Conservation (phyloP, 306 rosid genomes). For the Leucaena leucocephala region DNA sequence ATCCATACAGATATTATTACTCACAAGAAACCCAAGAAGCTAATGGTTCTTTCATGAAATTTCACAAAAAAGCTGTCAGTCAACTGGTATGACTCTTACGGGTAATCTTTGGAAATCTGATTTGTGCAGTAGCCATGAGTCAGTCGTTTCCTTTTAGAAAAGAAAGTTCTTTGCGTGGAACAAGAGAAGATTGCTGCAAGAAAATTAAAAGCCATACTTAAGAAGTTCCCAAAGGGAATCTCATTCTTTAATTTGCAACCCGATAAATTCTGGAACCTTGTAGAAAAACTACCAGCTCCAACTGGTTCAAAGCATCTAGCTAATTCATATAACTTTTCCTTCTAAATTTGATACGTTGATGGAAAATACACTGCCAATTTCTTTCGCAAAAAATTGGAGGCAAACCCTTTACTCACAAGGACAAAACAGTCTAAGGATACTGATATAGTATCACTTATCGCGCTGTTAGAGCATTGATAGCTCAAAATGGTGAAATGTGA, state of each 20-base stretch:
- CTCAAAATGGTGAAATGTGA: not conserved
- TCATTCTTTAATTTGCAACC: slow-evolving; percentile 6
- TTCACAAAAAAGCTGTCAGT: slow-evolving; percentile 6
- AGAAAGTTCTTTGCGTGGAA: slow-evolving; percentile 42
- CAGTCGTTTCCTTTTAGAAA: slow-evolving; percentile 44
- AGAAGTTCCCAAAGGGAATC: slow-evolving; percentile 21
- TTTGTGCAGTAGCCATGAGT: slow-evolving; percentile 43
- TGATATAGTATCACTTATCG: not conserved
- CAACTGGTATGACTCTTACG: slow-evolving; percentile 50
- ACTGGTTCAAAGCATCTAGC: not conserved
- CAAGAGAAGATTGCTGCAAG: slow-evolving; percentile 54
- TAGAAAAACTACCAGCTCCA: slow-evolving; percentile 19
- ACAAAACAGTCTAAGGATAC: not conserved
- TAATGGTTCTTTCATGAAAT: slow-evolving; percentile 21
- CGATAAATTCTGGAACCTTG: slow-evolving; percentile 25
- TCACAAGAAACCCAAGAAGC: slow-evolving; percentile 29
- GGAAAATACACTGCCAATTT: not conserved
- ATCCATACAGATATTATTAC: slow-evolving; percentile 27
- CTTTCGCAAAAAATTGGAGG: not conserved
- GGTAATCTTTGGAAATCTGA: slow-evolving; percentile 49
- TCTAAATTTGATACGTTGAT: not conserved
- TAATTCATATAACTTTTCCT: slow-evolving; percentile 25
- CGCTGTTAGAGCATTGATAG: not conserved
- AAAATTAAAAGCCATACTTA: slow-evolving; percentile 26
- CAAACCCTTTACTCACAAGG: not conserved